A percentile compares a stretch with the other conserved stretches of the same genome.
These are phyloP conservation scores for Chaetoscypha palmicola DNA, from an alignment of 2,329 filamentous ascomycete species.

Conservation along the genomic window DNA sequence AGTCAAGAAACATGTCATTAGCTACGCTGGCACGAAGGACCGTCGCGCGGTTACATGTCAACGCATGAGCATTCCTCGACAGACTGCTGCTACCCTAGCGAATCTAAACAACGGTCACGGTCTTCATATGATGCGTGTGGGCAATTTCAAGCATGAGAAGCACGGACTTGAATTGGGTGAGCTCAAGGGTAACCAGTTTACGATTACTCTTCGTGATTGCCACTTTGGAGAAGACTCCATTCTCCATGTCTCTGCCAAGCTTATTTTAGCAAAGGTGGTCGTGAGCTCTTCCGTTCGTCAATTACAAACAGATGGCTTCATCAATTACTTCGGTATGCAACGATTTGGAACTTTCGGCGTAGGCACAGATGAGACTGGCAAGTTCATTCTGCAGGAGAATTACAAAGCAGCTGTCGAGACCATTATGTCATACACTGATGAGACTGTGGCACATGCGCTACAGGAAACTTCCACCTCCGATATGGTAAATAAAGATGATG, in stretches of 20 bases:
- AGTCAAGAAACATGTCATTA: constrained; percentile 51
- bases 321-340: constrained; percentile 98
- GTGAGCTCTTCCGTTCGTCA: constrained; percentile 56
- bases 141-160: constrained; percentile 73
- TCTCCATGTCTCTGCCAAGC: constrained; percentile 42
- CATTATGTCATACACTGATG: constrained; percentile 66
- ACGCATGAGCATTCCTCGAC: constrained; percentile 52
- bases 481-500: constrained; percentile 65
- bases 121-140: constrained; percentile 55
- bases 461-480: constrained; percentile 43
- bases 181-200: constrained; percentile 83
- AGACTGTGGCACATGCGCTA: constrained; percentile 42
- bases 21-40: constrained; percentile 69
- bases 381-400: constrained; percentile 74
- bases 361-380: constrained; percentile 78
- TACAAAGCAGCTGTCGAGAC: constrained; percentile 73
- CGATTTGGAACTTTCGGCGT: constrained; percentile 85
- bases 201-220: constrained; percentile 84
- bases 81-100: constrained; percentile 56
- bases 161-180: constrained; percentile 74
- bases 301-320: constrained; percentile 70
- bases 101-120: constrained; percentile 51
- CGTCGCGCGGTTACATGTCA: constrained; percentile 63
- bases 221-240: constrained; percentile 44
- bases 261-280: constrained; percentile 39